Percentiles rank a stretch among this genome's conserved stretches.
These are phyloP conservation scores for Entonaema liquescens DNA, from an alignment of 495 filamentous ascomycete genomes.

Conservation along the genomic window DNA sequence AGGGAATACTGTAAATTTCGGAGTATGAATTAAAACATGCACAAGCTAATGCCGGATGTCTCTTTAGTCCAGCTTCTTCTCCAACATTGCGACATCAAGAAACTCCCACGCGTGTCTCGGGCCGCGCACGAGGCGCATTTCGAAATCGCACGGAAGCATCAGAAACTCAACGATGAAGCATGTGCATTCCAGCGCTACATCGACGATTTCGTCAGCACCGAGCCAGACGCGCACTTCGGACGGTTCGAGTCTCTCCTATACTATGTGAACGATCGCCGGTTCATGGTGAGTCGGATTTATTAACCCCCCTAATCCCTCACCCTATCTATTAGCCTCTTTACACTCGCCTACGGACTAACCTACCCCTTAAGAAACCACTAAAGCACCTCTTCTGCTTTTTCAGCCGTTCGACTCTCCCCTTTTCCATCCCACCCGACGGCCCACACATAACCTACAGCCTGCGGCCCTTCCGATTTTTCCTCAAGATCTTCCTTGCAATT, in stretches of 20 bases:
- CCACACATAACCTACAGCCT: conserved; percentile 5
- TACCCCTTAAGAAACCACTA: conserved; percentile 5
- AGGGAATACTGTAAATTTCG: conserved; percentile 17
- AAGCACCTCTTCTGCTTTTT: conserved; percentile 13
- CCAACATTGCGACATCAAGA: conserved; percentile 4
- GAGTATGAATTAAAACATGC: background rate
- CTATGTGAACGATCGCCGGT: background rate
- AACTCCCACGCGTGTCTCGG: conserved; percentile 11
- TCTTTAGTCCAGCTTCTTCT: conserved; percentile 6
- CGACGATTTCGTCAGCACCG: conserved; percentile 19
- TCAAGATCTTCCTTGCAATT: background rate
- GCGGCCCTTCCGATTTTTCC: conserved; percentile 3
- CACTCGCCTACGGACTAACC: background rate
- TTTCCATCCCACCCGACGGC: background rate
- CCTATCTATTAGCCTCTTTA: background rate
- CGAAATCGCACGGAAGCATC: background rate
- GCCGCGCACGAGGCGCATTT: conserved; percentile 21
- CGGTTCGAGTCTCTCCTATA: conserved; percentile 18
- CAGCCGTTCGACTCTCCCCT: background rate
- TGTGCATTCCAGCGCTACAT: conserved; percentile 30
- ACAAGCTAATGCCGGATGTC: background rate
- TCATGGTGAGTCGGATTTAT: conserved; percentile 3
- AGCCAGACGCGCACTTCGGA: conserved; percentile 14
- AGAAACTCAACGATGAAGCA: conserved; percentile 15
- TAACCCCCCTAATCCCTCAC: background rate